These are phyloP conservation scores for Blastocystis sp. DNA, from an alignment of 352 stramenopile genomes.

Conservation along the genomic window DNA sequence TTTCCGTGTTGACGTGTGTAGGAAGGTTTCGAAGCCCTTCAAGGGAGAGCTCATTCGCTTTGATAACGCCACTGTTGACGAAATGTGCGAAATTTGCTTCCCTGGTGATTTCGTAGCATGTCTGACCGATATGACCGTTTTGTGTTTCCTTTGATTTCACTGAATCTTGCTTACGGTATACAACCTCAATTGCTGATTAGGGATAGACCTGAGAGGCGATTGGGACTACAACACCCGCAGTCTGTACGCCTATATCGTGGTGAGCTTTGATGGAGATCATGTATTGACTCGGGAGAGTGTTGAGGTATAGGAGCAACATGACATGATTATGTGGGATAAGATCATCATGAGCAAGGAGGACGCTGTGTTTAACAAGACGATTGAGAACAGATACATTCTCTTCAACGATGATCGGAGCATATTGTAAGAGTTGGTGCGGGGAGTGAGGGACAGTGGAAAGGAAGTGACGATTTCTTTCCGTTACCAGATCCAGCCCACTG, in stretches of 20 bases:
- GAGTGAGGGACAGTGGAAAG: conserved; percentile 16
- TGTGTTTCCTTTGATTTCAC: conserved; percentile 23
- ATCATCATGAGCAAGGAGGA: conserved; percentile 59
- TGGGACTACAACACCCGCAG: conserved; percentile 58
- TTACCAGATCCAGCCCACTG: conserved; percentile 61
- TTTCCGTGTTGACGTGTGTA: background rate
- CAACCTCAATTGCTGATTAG: background rate
- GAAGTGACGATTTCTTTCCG: conserved; percentile 26
- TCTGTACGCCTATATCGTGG: conserved; percentile 39
- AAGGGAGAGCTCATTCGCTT: conserved; percentile 56
- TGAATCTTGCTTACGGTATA: conserved; percentile 50
- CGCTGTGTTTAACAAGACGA: conserved; percentile 2
- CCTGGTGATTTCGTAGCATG: background rate
- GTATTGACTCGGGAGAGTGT: background rate
- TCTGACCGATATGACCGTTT: conserved; percentile 11
- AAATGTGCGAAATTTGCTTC: background rate
- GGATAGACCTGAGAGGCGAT: conserved; percentile 37
- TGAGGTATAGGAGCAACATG: conserved; percentile 33
- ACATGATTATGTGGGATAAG: conserved; percentile 66
- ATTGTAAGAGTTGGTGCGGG: background rate
- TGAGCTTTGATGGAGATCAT: conserved; percentile 28
- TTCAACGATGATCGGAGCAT: conserved; percentile 54
- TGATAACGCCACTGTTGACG: conserved; percentile 49
- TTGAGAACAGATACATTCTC: conserved; percentile 31
- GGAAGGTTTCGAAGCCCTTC: conserved; percentile 43